Evolutionary conservation across 768 basidiomycete genomes (phyloP).

Genomic region (Pluteus cervinus): DNA sequence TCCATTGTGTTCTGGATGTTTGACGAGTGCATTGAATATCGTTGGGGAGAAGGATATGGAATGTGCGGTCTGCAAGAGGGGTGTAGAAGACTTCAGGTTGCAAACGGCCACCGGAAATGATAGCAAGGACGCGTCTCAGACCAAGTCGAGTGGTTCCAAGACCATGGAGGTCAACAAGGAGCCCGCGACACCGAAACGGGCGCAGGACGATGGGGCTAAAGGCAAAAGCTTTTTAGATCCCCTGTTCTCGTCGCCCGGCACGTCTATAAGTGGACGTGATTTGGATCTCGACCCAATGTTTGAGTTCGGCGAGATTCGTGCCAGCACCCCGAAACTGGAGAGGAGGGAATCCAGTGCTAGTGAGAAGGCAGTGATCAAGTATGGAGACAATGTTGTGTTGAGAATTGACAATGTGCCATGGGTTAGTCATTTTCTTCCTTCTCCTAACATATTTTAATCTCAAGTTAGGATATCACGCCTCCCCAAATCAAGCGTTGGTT

Average conservation of each 20-base stretch:
- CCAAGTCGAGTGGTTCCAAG: no score
- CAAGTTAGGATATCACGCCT: constrained; percentile 73
- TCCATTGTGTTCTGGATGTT: constrained; percentile 71
- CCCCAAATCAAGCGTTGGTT: constrained; percentile 64
- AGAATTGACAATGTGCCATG: constrained; percentile 88
- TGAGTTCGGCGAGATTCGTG: constrained; percentile 25
- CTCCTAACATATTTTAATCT: constrained; percentile 1
- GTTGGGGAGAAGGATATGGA: constrained; percentile 87
- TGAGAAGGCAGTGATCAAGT: constrained; percentile 11
- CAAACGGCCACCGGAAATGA: constrained; percentile 12
- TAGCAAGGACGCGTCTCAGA: neutral
- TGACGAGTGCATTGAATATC: constrained; percentile 84
- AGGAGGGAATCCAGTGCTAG: constrained; percentile 15
- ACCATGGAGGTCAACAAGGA: no score
- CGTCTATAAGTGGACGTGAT: no score
- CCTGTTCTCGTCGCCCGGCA: constrained; percentile 27
- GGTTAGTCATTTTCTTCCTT: constrained; percentile 37
- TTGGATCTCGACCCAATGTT: no score
- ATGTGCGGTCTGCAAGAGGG: constrained; percentile 71
- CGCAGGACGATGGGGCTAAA: no score
- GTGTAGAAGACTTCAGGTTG: constrained; percentile 66
- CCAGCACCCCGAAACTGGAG: constrained; percentile 38
- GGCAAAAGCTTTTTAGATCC: constrained; percentile 27
- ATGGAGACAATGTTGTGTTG: constrained; percentile 52
- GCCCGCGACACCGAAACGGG: no score